Percentiles rank a stretch among this genome's conserved stretches.
These are phyloP conservation scores for Camelina neglecta DNA, from an alignment of 345 rosid species.

Conservation along the genomic window DNA sequence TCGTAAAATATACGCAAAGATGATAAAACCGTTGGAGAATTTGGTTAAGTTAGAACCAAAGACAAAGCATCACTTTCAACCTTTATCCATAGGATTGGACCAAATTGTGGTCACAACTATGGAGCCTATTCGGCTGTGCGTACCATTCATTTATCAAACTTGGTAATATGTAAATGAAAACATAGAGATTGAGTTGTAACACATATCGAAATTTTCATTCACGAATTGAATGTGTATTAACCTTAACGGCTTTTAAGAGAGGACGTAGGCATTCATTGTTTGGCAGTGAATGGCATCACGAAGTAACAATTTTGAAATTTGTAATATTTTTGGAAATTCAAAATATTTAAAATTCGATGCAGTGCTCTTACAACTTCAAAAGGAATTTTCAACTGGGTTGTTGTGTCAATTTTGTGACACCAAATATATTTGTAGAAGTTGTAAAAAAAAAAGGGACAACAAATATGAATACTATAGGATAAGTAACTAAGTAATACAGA, in stretches of 20 bases:
- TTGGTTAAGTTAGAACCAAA: slow-evolving; percentile 34
- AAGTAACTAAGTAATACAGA: too few relatives aligned
- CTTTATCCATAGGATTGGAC: slow-evolving; percentile 25
- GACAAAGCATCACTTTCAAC: slow-evolving; percentile 44
- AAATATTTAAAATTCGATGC: slow-evolving; percentile 20
- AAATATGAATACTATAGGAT: too few relatives aligned
- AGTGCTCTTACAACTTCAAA: not conserved
- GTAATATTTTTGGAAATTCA: slow-evolving; percentile 9
- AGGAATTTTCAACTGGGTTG: too few relatives aligned
- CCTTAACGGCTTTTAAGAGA: slow-evolving; percentile 3
- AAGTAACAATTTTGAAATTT: slow-evolving; percentile 24
- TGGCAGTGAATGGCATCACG: slow-evolving; percentile 31
- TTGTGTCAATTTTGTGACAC: too few relatives aligned
- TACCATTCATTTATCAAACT: slow-evolving; percentile 11
- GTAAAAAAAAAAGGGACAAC: too few relatives aligned
- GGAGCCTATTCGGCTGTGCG: slow-evolving; percentile 15
- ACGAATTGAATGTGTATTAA: slow-evolving; percentile 12
- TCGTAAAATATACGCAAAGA: slow-evolving; percentile 41
- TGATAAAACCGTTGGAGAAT: slow-evolving; percentile 25
- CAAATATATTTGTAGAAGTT: too few relatives aligned
- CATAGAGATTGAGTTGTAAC: not conserved
- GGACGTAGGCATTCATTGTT: slow-evolving; percentile 20
- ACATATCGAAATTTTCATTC: not conserved
- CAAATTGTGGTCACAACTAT: slow-evolving; percentile 26
- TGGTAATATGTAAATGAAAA: not conserved